phyloP scores from a whole-genome alignment of 768 basidiomycete species.

The Russula ochroleuca region DNA sequence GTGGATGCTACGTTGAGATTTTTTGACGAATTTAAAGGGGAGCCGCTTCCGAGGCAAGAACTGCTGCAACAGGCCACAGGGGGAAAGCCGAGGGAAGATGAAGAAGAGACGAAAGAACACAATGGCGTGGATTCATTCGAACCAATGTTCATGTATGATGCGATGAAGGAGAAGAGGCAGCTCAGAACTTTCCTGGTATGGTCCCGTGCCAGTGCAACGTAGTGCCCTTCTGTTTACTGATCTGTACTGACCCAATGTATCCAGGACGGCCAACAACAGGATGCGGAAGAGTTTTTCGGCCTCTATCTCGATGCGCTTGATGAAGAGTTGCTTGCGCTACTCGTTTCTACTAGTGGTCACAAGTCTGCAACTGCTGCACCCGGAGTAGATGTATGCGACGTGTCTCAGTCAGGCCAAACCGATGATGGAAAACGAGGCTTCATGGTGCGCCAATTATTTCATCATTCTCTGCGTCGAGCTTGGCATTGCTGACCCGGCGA shows the following conservation, averaged over 20 bases:
- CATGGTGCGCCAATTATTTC: slow-evolving; percentile 44
- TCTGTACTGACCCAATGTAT: slow-evolving; percentile 8
- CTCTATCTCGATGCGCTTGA: slow-evolving; percentile 93
- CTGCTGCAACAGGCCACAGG: slow-evolving; percentile 22
- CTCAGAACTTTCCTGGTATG: slow-evolving; percentile 89
- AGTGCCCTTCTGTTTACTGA: not conserved
- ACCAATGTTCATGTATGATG: slow-evolving; percentile 83
- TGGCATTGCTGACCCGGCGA: slow-evolving; percentile 9
- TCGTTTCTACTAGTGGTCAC: slow-evolving; percentile 44
- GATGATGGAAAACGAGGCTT: slow-evolving; percentile 69
- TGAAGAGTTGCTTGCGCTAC: slow-evolving; percentile 76
- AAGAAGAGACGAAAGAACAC: slow-evolving; percentile 45
- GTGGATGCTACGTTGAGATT: slow-evolving; percentile 69
- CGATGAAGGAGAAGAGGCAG: slow-evolving; percentile 87
- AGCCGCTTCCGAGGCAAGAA: slow-evolving; percentile 27
- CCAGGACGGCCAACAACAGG: slow-evolving; percentile 90
- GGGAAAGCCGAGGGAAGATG: slow-evolving; percentile 41
- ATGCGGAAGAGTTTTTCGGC: slow-evolving; percentile 96
- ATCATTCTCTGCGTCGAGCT: not conserved
- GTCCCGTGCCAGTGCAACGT: slow-evolving; percentile 21
- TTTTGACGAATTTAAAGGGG: slow-evolving; percentile 66
- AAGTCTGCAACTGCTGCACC: slow-evolving; percentile 31
- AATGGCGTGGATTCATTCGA: slow-evolving; percentile 65
- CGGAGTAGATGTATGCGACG: slow-evolving; percentile 44
- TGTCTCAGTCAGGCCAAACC: slow-evolving; percentile 33